Evolutionary conservation across 148 eudicot genomes (phyloP), one percentile per base, ranked within the genome.

Genomic region (Silene latifolia): DNA sequence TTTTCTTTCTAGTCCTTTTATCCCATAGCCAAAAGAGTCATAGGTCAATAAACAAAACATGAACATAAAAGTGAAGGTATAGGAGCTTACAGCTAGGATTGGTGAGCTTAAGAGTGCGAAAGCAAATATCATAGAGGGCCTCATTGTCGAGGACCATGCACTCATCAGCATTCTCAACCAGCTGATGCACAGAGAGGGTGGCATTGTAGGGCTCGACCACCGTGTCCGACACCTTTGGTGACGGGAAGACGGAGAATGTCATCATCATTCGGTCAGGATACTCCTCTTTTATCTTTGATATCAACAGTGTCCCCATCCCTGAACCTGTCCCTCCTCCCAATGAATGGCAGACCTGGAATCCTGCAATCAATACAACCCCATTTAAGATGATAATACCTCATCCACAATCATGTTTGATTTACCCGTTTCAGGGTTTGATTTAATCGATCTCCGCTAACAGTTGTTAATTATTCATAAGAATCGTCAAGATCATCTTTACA

Each of bases 171-270:
- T 86, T 86, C 68, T 86, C 88, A 54, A 86, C 88, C 8, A 86
- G 82, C 76, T 86, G 89, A 47, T 86, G 89, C 17, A 86, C 89
- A 7, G 89, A 86, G 9, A 86, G 80, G 0, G 89, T 86, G 4
- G 89, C 89, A 51, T 86, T 86, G 77, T 86, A 86, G 7, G 89
- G 89, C 79, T 86, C 89, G 63, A 86, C 89, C 72, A 86, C 89
- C 0, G 87, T 86, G 67, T 86, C 89, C 0, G 88, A 86, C 58
- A 86, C 88, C 76, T 86, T 86, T 6, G 88, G 88, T 11, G 88
- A 86, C 2, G 88, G 89, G 62, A 86, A 86, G 14, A 86, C 89
- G 1, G 89, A 86, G 80, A 86, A 86, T 5, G 89, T 86, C 57
- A 86, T 75, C 87, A 86, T 82, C 89, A 86, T 86, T 23, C 89